Evolutionary conservation across 2,329 filamentous ascomycete species (phyloP).

Genomic region (Penicillium vulpinum): DNA sequence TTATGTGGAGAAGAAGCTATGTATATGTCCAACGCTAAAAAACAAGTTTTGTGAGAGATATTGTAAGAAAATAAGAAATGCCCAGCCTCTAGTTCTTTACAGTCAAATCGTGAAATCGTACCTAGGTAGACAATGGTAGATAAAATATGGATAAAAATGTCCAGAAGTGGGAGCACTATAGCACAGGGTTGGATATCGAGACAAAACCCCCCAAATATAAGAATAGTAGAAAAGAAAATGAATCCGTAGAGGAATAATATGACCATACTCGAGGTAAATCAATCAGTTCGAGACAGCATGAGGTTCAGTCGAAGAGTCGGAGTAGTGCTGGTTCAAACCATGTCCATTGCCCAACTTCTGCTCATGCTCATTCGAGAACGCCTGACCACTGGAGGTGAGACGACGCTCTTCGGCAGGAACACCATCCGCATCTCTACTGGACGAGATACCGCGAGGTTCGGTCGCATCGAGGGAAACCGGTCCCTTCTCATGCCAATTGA

Average conservation of each 20-base stretch:
- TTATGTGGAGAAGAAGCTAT: too few relatives aligned
- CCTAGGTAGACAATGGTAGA: background rate
- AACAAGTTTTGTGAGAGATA: background rate
- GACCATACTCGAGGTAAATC: background rate
- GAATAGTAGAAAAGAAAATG: background rate
- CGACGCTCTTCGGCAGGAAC: background rate
- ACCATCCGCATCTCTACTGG: background rate
- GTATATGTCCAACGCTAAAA: too few relatives aligned
- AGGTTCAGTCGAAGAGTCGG: slow-evolving; percentile 1
- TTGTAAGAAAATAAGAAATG: background rate
- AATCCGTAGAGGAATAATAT: background rate
- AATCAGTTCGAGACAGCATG: slow-evolving; percentile 3
- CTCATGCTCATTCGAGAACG: background rate
- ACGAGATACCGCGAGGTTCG: background rate
- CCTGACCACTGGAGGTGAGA: background rate
- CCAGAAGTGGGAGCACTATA: background rate
- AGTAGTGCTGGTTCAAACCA: background rate
- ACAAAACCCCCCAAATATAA: background rate
- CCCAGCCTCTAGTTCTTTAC: background rate
- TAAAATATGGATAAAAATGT: slow-evolving; percentile 1
- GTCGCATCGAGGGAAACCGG: background rate
- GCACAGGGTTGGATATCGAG: background rate
- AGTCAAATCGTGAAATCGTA: slow-evolving; percentile 2
- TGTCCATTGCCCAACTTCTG: background rate
- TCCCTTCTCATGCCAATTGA: slow-evolving; percentile 18